Base-by-base conservation (phyloP, 139 green algal genomes). In the Chlamydomonas applanata region DNA sequence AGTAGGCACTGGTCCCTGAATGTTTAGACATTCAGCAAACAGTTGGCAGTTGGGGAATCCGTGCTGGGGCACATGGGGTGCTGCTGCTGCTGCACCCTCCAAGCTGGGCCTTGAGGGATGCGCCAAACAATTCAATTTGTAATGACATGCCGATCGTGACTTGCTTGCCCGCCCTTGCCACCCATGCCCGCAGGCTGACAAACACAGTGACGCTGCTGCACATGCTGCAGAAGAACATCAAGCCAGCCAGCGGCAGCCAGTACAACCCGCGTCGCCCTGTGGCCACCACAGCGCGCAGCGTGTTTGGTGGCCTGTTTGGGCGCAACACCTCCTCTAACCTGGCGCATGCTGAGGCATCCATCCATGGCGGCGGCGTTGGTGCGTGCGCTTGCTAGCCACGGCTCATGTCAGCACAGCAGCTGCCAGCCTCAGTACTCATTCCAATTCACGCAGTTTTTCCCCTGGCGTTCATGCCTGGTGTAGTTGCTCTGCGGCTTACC, bases 171-270 rank as follows among this genome's bases (percentile, higher is more conserved):
- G n/a, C n/a, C n/a, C n/a, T n/a, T n/a, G n/a, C n/a, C n/a, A n/a
- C n/a, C n/a, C n/a, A n/a, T n/a, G n/a, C n/a, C n/a, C 33, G 22
- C 69, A 82, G 76, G 89, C 87, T 99, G 1, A 91, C 88, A 71
- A 98, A 98, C 87, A 98, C 93, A 1, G 91, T 97, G 33, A 96
- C 95, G 63, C 92, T 99, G 75, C 89, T 98, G 36, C 90, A 93
- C 82, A 86, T 99, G 79, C 89, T 99, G 77, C 95, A 98, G 72
- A 89, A 90, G 81, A 96, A 96, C 86, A 95, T 96, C 85, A 96
- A 95, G 86, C 90, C 92, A 13, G 90, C 91, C 35, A 89, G 76
- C 25, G 82, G 80, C 61, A 80, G 40, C 54, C 33, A 67, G 52
- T 72, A 73, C 60, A 64, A 61, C 45, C 40, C 40, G 40, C 75